Evolutionary conservation across 2,329 filamentous ascomycete species (phyloP).

Genomic region (Colletotrichum sp.): DNA sequence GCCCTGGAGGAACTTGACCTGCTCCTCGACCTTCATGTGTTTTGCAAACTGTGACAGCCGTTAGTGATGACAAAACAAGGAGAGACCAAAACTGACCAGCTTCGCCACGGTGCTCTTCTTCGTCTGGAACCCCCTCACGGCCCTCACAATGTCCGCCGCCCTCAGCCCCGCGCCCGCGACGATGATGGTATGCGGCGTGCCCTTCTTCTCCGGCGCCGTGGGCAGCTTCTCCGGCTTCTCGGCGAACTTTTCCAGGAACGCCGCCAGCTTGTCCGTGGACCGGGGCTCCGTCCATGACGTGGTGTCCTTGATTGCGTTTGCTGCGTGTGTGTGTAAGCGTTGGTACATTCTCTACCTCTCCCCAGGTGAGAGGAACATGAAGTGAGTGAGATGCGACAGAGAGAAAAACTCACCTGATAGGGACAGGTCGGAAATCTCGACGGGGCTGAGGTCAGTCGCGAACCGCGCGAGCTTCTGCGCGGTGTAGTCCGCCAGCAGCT

Average conservation of each 20-base stretch:
- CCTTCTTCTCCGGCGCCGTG: conserved; percentile 70
- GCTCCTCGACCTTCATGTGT: conserved; percentile 94
- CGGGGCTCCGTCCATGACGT: conserved; percentile 73
- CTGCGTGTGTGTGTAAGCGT: conserved; percentile 43
- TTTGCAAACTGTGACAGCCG: conserved; percentile 75
- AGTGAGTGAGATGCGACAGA: too few species aligned
- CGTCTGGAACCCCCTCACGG: conserved; percentile 78
- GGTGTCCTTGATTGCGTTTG: conserved; percentile 78
- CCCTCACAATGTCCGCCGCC: conserved; percentile 81
- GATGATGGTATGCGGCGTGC: conserved; percentile 84
- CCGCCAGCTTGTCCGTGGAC: conserved; percentile 74
- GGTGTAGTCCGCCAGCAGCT: conserved; percentile 84
- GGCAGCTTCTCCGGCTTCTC: conserved; percentile 64
- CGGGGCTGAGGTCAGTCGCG: conserved; percentile 77
- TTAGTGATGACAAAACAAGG: not conserved
- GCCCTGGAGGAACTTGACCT: conserved; percentile 74
- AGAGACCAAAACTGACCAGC: conserved; percentile 52
- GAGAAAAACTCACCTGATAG: conserved; percentile 68
- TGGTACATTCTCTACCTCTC: not conserved
- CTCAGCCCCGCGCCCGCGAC: conserved; percentile 85
- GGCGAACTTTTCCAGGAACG: conserved; percentile 75
- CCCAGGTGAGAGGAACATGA: not conserved
- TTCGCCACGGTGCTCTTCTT: conserved; percentile 84
- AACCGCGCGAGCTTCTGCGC: conserved; percentile 80
- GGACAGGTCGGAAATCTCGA: conserved; percentile 85